Conservation (phyloP, 257 asterid genomes). For the Verbena officinalis region DNA sequence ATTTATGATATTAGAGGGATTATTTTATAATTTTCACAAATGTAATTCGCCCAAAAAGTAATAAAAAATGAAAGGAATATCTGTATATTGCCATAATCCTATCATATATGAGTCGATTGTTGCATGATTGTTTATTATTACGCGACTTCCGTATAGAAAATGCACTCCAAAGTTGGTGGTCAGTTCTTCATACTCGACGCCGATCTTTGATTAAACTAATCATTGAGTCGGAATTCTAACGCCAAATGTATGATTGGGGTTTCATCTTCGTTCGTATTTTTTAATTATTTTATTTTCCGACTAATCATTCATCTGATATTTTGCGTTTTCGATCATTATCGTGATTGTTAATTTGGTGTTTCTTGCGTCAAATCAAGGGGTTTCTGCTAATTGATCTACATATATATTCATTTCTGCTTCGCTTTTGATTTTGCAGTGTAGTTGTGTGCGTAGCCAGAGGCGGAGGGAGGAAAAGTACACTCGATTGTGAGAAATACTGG, state of each 20-base stretch:
- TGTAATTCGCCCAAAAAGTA: too few species aligned
- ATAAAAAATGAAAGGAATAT: background rate
- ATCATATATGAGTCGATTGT: constrained; percentile 26
- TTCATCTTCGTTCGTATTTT: constrained; percentile 26
- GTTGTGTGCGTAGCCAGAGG: constrained; percentile 43
- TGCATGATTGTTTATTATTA: constrained; percentile 28
- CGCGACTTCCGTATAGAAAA: constrained; percentile 33
- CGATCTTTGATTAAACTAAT: constrained; percentile 30
- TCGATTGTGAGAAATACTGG: constrained; percentile 37
- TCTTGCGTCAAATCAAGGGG: constrained; percentile 25
- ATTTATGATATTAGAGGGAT: too few species aligned
- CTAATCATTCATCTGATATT: constrained; percentile 13
- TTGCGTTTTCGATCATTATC: constrained; percentile 24
- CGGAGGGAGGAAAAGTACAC: constrained; percentile 36
- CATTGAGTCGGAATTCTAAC: constrained; percentile 19
- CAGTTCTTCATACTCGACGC: constrained; percentile 41
- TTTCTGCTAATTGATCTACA: constrained; percentile 20
- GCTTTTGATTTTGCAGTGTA: constrained; percentile 11
- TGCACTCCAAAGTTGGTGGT: constrained; percentile 41
- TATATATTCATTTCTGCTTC: constrained; percentile 20
- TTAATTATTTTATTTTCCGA: constrained; percentile 4
- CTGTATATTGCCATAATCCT: constrained; percentile 4
- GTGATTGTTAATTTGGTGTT: constrained; percentile 15
- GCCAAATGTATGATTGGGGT: constrained; percentile 43
- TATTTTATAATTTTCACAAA: too few species aligned